Conservation (phyloP, 2,329 filamentous ascomycete species). For the Blumeriella jaapii region DNA sequence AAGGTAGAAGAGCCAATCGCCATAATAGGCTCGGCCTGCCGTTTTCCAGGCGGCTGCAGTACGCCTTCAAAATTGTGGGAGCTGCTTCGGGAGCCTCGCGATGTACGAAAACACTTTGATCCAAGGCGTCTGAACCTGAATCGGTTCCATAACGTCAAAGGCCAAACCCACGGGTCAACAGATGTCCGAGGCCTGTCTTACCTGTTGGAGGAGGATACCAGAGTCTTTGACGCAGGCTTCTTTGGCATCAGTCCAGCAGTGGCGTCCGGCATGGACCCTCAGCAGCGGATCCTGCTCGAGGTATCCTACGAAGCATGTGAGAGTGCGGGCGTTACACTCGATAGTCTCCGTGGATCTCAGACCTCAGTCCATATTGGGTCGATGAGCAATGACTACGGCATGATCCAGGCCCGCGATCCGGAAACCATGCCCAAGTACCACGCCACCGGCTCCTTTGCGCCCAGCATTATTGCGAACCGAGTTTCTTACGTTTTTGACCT, state of each 20-base stretch:
- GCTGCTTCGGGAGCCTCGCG: conserved; percentile 19
- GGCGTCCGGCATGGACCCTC: conserved; percentile 24
- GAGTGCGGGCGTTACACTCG: conserved; percentile 3
- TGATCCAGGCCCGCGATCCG: background rate
- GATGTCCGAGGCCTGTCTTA: conserved; percentile 10
- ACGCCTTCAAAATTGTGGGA: conserved; percentile 26
- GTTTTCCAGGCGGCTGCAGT: conserved; percentile 8
- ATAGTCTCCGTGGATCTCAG: background rate
- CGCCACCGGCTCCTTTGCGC: conserved; percentile 21
- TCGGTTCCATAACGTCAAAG: conserved; percentile 40
- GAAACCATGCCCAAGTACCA: background rate
- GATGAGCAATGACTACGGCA: conserved; percentile 22
- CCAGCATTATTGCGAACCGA: conserved; percentile 38
- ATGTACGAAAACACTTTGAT: conserved; percentile 22
- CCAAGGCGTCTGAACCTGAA: conserved; percentile 34
- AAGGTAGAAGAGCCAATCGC: conserved; percentile 10
- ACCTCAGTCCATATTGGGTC: conserved; percentile 39
- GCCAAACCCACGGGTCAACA: conserved; percentile 7
- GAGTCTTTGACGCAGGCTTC: conserved; percentile 12
- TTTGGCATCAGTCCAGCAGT: conserved; percentile 10
- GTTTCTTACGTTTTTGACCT: conserved; percentile 44
- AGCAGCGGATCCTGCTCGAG: conserved; percentile 36
- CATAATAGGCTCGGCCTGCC: conserved; percentile 7
- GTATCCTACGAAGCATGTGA: conserved; percentile 22
- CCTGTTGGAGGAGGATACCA: too few relatives aligned